Base-by-base conservation (phyloP, 75 land plant species). In the Cunninghamia lanceolata region DNA sequence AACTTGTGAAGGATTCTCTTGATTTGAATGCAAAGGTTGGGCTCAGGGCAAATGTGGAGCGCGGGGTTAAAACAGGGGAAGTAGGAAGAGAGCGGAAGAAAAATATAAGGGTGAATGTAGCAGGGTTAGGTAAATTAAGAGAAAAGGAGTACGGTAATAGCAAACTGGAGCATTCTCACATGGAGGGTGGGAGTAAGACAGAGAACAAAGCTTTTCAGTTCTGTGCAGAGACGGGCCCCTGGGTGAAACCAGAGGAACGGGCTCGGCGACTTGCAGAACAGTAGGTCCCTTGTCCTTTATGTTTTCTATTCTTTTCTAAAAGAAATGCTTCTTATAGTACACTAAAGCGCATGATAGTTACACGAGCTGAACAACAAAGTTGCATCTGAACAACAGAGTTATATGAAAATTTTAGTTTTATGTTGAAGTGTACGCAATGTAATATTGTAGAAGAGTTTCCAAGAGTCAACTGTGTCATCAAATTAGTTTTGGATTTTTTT, bases 1-100 rank as follows among this genome's bases (percentile, higher is more conserved):
- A 79, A 43, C 25, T 79, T 79, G 82, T 42, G 47, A 43, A 79
- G 47, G 82, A 79, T 43, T 79, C 82, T 28, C 11, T 79, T 25
- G 47, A 42, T 79, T 79, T 79, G 45, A 79, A 79, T 43, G 82
- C 82, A 40, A 79, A 79, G 47, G 46, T 28, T 9, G 82, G 82
- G 82, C 47, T 79, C 19, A 79, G 21, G 82, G 32, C 45, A 42
- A 79, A 43, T 8, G 82, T 43, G 50, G 82, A 43, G 30, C 82
- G 82, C 15, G 46, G 82, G 3, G 30, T 79, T 38, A 43, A 10
- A 79, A 25, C 46, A 43, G 50, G 82, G 42, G 82, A 43, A 43
- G 45, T 79, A 79, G 46, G 28, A 21, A 79, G 14, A 43, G 19
- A 40, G 47, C 30, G n/a, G 46, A 43, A 78, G 46, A 19, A 36